phyloP scores from a whole-genome alignment of 2,329 filamentous ascomycete genomes.

The Diaporthe amygdali region DNA sequence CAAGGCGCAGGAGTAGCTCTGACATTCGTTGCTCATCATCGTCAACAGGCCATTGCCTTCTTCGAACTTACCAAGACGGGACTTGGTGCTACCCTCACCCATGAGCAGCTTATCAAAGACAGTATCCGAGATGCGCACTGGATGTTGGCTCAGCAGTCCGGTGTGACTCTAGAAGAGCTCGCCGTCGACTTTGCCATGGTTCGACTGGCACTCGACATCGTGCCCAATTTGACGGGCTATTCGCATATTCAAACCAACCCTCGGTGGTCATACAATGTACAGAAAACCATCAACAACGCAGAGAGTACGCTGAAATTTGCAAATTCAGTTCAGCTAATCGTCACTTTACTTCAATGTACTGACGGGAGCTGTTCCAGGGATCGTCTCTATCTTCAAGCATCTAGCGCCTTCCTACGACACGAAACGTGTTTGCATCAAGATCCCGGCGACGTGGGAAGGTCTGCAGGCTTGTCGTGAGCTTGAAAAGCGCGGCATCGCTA shows the following conservation, averaged over 20 bases:
- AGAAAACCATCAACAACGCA: constrained; percentile 56
- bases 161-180: constrained; percentile 49
- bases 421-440: constrained; percentile 65
- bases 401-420: constrained; percentile 49
- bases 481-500: constrained; percentile 58
- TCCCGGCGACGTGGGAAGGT: constrained; percentile 68
- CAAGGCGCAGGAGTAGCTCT: neutral
- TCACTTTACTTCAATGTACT: neutral
- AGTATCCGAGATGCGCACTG: constrained; percentile 40
- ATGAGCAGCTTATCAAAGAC: constrained; percentile 43
- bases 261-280: constrained; percentile 54
- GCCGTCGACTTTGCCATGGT: constrained; percentile 64
- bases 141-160: constrained; percentile 37
- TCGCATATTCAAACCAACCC: constrained; percentile 68
- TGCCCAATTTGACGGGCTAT: constrained; percentile 53
- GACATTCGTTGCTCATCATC: neutral
- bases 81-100: constrained; percentile 39
- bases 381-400: constrained; percentile 51
- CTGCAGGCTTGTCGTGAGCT: constrained; percentile 62
- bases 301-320: constrained; percentile 43
- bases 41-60: constrained; percentile 52
- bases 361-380: constrained; percentile 43
- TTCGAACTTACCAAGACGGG: constrained; percentile 45
- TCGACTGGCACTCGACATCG: constrained; percentile 56
- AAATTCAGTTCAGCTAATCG: neutral